phyloP scores from a whole-genome alignment of 331 rosid genomes.

The Acacia pycnantha region DNA sequence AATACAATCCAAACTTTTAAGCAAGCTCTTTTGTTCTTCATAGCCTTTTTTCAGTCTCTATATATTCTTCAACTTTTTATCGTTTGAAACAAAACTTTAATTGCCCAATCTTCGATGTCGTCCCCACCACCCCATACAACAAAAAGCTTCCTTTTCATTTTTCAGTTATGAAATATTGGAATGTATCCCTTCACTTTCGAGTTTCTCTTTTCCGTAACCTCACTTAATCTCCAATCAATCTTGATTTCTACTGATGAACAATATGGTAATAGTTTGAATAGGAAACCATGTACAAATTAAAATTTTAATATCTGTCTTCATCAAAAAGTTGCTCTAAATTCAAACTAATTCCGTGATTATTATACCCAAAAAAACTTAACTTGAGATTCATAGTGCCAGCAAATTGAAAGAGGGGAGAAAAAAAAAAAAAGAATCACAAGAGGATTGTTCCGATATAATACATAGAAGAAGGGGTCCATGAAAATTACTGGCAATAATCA shows the following conservation, averaged over 20 bases:
- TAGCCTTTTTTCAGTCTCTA: not conserved
- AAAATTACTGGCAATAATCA: slow-evolving; percentile 10
- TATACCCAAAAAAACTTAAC: not conserved
- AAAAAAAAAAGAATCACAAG: not conserved
- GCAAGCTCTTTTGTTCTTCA: not conserved
- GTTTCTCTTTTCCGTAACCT: not conserved
- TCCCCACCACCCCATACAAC: not conserved
- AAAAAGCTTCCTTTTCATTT: not conserved
- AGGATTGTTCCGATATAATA: slow-evolving; percentile 11
- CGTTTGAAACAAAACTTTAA: not conserved
- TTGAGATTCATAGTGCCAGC: not conserved
- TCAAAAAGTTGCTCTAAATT: not conserved
- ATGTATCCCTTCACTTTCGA: not conserved
- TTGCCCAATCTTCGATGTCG: not conserved
- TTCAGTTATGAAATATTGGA: not conserved
- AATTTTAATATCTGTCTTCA: not conserved
- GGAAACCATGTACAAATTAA: not conserved
- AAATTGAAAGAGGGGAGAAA: not conserved
- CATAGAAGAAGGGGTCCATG: slow-evolving; percentile 12
- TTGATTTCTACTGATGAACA: not conserved
- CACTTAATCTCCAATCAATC: not conserved
- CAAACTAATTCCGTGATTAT: not conserved
- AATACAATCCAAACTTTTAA: not conserved
- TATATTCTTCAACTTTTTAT: not conserved
- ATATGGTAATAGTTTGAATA: not conserved